phyloP scores from a whole-genome alignment of 768 basidiomycete species.

The Tubosaeta sp. region DNA sequence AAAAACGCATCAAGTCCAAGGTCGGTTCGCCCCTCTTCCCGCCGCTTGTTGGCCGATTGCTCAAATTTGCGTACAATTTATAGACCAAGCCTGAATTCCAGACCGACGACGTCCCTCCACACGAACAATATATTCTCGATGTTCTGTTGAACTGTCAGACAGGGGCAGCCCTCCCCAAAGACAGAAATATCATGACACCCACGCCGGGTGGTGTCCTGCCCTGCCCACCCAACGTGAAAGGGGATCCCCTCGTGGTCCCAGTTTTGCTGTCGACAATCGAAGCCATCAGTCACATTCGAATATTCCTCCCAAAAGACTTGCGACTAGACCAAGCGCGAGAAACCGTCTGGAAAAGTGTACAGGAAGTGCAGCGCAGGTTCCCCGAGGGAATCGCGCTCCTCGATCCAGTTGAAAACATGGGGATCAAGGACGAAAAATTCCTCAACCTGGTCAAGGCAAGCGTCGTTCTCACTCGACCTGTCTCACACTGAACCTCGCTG shows the following conservation, averaged over 20 bases:
- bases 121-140: constrained; percentile 90
- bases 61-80: background rate
- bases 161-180: constrained; percentile 58
- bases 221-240: constrained; percentile 66
- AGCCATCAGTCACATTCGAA: constrained; percentile 78
- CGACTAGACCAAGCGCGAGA: constrained; percentile 71
- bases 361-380: constrained; percentile 89
- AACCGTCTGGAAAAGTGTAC: constrained; percentile 83
- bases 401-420: constrained; percentile 93
- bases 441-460: constrained; percentile 75
- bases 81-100: constrained; percentile 65
- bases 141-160: constrained; percentile 80
- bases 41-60: background rate
- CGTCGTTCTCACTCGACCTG: background rate
- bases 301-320: constrained; percentile 88
- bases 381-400: constrained; percentile 82
- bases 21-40: constrained; percentile 32
- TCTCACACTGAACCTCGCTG: background rate
- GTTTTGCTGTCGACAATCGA: constrained; percentile 85
- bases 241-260: constrained; percentile 81
- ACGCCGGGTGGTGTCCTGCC: constrained; percentile 74
- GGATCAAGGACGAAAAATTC: constrained; percentile 93
- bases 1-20: constrained; percentile 83
- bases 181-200: constrained; percentile 48
- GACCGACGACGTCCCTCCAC: constrained; percentile 69